These are phyloP conservation scores for Fusarium denticulatum DNA, from an alignment of 2,329 filamentous ascomycete genomes.

Conservation along the genomic window DNA sequence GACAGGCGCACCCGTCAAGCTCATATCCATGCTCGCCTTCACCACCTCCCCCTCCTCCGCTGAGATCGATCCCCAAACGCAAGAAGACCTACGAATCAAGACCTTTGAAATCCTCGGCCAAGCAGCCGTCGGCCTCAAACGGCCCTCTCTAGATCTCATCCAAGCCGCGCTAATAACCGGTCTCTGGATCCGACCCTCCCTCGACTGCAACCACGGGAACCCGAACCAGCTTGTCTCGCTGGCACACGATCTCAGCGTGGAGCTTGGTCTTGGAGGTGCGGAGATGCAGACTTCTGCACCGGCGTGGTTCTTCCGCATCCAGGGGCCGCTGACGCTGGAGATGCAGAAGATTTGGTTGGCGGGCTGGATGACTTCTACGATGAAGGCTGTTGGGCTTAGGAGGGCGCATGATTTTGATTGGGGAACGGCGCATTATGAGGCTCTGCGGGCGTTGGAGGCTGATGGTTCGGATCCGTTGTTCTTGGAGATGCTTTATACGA, in stretches of 20 bases:
- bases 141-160: slow-evolving; percentile 16
- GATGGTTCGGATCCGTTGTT: background rate
- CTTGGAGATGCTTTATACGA: slow-evolving; percentile 12
- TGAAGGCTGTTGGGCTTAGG: slow-evolving; percentile 5
- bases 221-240: background rate
- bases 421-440: slow-evolving; percentile 12
- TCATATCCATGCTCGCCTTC: slow-evolving; percentile 15
- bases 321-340: slow-evolving; percentile 9
- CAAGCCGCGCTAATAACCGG: slow-evolving; percentile 12
- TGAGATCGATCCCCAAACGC: background rate
- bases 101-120: slow-evolving; percentile 13
- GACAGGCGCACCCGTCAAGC: background rate
- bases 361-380: slow-evolving; percentile 15
- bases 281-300: slow-evolving; percentile 13
- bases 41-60: background rate
- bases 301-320: slow-evolving; percentile 22
- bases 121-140: slow-evolving; percentile 11
- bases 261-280: slow-evolving; percentile 14
- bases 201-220: slow-evolving; percentile 10
- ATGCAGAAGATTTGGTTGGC: slow-evolving; percentile 24
- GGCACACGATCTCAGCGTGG: slow-evolving; percentile 16
- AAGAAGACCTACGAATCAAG: slow-evolving; percentile 10
- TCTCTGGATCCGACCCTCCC: slow-evolving; percentile 17
- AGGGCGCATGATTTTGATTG: slow-evolving; percentile 11
- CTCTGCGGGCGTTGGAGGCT: slow-evolving; percentile 2